Conservation (phyloP, 139 green algal species). For the Edaphochlamys debaryana region DNA sequence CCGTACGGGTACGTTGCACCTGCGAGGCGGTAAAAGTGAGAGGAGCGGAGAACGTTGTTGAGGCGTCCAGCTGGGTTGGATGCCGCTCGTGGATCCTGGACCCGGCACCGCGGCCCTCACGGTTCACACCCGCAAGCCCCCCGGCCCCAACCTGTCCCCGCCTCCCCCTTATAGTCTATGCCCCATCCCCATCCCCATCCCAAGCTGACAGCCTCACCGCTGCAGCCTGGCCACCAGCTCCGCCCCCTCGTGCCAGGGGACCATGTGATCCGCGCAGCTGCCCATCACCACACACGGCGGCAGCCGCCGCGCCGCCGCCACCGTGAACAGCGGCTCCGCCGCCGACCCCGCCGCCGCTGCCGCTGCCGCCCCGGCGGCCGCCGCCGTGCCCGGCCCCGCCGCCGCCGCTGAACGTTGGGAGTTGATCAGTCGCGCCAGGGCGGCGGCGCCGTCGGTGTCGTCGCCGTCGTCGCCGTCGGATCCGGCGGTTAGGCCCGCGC, state of each 20-base stretch:
- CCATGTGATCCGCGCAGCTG: constrained; percentile 51
- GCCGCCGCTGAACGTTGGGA: not conserved
- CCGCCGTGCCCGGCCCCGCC: not conserved
- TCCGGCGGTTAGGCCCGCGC: constrained; percentile 51
- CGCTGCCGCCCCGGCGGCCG: not conserved
- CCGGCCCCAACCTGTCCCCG: too few species aligned
- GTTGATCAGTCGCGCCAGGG: not conserved
- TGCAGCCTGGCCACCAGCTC: constrained; percentile 24
- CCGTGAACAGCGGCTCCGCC: not conserved
- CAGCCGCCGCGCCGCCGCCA: constrained; percentile 17
- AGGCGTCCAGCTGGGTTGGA: too few species aligned
- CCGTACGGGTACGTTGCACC: constrained; percentile 57
- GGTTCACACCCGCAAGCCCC: too few species aligned
- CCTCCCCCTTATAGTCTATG: too few species aligned
- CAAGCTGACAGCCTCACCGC: not conserved
- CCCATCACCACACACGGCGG: constrained; percentile 46
- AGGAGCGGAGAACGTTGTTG: too few species aligned
- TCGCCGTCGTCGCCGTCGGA: not conserved
- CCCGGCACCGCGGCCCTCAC: too few species aligned
- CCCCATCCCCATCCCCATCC: too few species aligned
- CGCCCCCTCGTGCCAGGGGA: constrained; percentile 58
- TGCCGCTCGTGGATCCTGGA: too few species aligned
- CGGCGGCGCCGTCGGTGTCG: not conserved
- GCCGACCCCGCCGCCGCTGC: not conserved
- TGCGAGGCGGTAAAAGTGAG: too few species aligned